These are phyloP conservation scores for Hypsizygus ulmarius DNA, from an alignment of 1,284 basidiomycete species.

Conservation along the genomic window DNA sequence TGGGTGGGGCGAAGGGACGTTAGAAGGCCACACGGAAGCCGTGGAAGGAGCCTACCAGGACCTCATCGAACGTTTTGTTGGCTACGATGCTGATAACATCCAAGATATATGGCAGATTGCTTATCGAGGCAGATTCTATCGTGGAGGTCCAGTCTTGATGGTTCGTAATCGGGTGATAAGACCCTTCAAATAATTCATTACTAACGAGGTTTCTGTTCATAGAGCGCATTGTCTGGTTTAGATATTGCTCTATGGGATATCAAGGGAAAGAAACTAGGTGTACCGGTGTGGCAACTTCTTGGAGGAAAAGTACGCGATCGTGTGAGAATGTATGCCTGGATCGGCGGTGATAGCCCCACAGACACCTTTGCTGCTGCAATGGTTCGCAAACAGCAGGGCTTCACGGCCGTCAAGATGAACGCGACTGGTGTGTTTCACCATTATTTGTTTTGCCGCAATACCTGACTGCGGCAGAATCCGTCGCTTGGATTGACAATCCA, in stretches of 20 bases:
- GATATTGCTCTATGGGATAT: conserved; percentile 68
- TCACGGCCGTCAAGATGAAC: conserved; percentile 81
- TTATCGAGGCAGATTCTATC: conserved; percentile 68
- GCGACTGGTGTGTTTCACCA: conserved; percentile 42
- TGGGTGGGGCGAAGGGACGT: conserved; percentile 69
- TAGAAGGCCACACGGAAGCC: conserved; percentile 75
- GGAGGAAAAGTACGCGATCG: conserved; percentile 68
- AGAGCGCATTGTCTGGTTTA: conserved; percentile 37
- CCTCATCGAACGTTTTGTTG: conserved; percentile 60
- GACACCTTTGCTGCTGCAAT: conserved; percentile 63
- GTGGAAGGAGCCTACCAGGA: conserved; percentile 71
- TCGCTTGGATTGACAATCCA: conserved; percentile 51
- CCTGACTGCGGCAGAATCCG: conserved; percentile 30
- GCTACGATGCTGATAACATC: conserved; percentile 68
- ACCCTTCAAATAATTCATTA: not conserved
- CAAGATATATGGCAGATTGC: conserved; percentile 72
- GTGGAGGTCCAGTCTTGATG: conserved; percentile 75
- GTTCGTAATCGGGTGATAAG: conserved; percentile 28
- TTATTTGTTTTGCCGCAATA: not conserved
- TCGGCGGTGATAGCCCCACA: conserved; percentile 69
- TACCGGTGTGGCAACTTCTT: conserved; percentile 73
- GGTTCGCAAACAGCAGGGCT: conserved; percentile 65
- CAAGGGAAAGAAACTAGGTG: conserved; percentile 75
- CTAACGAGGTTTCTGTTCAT: not conserved
- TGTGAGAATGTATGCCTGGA: conserved; percentile 64